phyloP scores from a whole-genome alignment of 306 rosid genomes.

The Cicer arietinum region DNA sequence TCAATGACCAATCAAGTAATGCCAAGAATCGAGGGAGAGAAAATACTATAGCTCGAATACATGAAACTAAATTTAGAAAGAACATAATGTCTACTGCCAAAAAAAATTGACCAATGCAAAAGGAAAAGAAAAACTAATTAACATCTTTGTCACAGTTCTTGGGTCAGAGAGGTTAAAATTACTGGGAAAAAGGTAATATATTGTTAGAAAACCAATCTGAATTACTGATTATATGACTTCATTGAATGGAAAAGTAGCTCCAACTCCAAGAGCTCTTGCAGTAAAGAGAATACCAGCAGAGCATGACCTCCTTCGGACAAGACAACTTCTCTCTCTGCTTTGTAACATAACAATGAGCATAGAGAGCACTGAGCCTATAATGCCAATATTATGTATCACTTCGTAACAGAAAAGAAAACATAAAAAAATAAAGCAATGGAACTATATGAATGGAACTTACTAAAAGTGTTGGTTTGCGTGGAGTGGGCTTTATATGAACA shows the following conservation, averaged over 20 bases:
- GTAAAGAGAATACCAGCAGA: background rate
- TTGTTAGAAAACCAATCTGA: background rate
- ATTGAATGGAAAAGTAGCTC: background rate
- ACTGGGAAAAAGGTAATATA: conserved; percentile 2
- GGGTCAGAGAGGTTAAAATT: background rate
- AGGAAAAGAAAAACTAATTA: conserved; percentile 9
- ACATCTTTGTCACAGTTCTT: conserved; percentile 4
- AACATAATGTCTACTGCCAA: conserved; percentile 7
- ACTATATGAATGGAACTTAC: conserved; percentile 53
- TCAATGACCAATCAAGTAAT: conserved; percentile 35
- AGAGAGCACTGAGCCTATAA: conserved; percentile 6
- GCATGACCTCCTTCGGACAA: background rate
- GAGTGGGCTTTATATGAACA: conserved; percentile 88
- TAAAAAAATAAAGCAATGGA: background rate
- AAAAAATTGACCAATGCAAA: conserved; percentile 22
- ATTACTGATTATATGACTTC: background rate
- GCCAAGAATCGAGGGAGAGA: conserved; percentile 33
- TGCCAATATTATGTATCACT: conserved; percentile 32
- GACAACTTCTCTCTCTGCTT: background rate
- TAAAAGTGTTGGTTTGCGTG: conserved; percentile 62
- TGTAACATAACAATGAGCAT: background rate
- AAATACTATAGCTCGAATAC: conserved; percentile 2
- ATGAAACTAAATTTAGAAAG: conserved; percentile 15
- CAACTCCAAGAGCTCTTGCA: background rate
- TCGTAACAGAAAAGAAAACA: background rate